Conservation (phyloP, 2,329 filamentous ascomycete genomes). For the Fusarium longipes region DNA sequence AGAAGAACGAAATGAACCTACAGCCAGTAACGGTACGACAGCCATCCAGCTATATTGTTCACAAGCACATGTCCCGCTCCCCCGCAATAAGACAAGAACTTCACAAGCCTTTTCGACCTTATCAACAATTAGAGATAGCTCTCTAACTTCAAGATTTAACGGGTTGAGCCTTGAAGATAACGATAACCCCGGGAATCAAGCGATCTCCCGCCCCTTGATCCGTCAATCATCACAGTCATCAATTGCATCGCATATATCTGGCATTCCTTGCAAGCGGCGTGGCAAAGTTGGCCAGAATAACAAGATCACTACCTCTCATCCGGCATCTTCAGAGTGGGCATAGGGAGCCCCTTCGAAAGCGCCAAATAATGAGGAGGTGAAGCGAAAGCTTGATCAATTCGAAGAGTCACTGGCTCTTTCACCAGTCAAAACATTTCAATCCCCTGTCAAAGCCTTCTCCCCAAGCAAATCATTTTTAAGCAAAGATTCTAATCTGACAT, state of each 20-base stretch:
- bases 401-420: constrained; percentile 48
- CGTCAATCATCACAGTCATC: constrained; percentile 43
- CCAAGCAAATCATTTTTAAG: constrained; percentile 70
- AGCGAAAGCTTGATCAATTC: constrained; percentile 49
- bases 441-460: constrained; percentile 57
- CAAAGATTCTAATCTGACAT: constrained; percentile 77
- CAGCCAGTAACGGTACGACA: constrained; percentile 53
- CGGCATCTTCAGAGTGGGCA: constrained; percentile 40
- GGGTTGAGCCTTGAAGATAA: constrained; percentile 55
- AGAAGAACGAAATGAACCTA: constrained; percentile 53
- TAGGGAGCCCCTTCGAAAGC: constrained; percentile 53
- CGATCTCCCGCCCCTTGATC: constrained; percentile 52
- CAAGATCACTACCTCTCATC: constrained; percentile 23
- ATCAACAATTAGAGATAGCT: constrained; percentile 57
- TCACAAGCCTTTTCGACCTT: constrained; percentile 45
- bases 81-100: constrained; percentile 44
- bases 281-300: constrained; percentile 39
- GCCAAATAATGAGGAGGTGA: constrained; percentile 47
- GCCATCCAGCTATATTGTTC: constrained; percentile 22
- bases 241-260: constrained; percentile 41
- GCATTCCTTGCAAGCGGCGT: constrained; percentile 45
- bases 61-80: constrained; percentile 32
- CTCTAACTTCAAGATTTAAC: constrained; percentile 54
- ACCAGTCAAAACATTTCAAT: constrained; percentile 50
- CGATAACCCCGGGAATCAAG: constrained; percentile 57